A percentile compares a stretch with the other conserved stretches of the same genome.
Evolutionary conservation across 139 green algal genomes (phyloP).

Genomic region (Chlamydomonas sp.): DNA sequence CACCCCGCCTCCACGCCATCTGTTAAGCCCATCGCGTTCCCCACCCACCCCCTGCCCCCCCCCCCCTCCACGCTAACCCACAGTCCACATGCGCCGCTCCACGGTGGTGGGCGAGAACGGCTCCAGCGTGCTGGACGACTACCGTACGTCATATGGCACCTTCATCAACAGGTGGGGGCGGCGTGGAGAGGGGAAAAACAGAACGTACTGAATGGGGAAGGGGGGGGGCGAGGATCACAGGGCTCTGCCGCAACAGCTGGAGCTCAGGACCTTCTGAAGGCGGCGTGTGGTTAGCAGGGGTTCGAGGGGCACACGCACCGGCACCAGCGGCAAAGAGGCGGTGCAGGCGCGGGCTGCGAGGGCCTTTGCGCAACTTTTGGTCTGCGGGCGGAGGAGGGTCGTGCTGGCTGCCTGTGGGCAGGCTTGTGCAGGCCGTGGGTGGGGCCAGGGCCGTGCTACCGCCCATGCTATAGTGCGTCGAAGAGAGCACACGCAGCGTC

Average conservation of each 20-base stretch:
- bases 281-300: no score
- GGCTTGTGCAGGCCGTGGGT: no score
- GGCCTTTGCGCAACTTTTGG: no score
- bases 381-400: no score
- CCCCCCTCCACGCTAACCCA: background rate
- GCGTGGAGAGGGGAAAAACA: background rate
- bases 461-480: no score
- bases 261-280: no score
- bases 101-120: conserved; percentile 79
- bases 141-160: conserved; percentile 84
- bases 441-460: no score
- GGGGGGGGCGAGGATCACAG: background rate
- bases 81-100: conserved; percentile 79
- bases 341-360: no score
- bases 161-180: conserved; percentile 67
- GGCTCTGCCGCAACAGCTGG: background rate
- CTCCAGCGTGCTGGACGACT: conserved; percentile 63
- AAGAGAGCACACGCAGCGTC: no score
- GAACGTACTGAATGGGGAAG: background rate
- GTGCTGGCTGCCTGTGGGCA: no score
- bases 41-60: background rate
- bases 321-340: no score
- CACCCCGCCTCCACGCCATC: background rate
- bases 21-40: background rate
- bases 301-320: no score